Conservation (phyloP, 352 stramenopile species). For the Phytophthora pistaciae region DNA sequence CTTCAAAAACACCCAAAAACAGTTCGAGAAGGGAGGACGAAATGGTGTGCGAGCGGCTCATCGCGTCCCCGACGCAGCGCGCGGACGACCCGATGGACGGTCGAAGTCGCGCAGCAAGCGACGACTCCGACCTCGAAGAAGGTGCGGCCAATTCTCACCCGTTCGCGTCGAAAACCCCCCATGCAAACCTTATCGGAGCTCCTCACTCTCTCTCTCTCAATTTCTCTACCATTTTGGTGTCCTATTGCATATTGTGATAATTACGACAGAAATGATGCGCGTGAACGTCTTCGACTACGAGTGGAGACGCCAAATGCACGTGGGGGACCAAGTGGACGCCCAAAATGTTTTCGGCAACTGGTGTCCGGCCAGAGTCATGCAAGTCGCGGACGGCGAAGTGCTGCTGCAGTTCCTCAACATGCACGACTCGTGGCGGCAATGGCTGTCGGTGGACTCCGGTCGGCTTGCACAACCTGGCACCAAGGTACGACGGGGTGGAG, state of each 20-base stretch:
- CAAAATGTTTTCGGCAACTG: conserved; percentile 89
- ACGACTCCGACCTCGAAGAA: conserved; percentile 86
- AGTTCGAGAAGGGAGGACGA: conserved; percentile 2
- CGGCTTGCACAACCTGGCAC: conserved; percentile 64
- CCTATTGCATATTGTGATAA: conserved; percentile 5
- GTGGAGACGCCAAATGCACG: conserved; percentile 78
- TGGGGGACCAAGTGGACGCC: conserved; percentile 70
- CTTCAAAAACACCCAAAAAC: conserved; percentile 1
- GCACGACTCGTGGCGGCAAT: conserved; percentile 79
- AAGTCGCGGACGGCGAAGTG: conserved; percentile 71
- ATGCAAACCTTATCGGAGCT: conserved; percentile 8
- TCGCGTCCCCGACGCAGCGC: conserved; percentile 11
- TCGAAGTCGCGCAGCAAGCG: conserved; percentile 38
- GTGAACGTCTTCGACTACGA: conserved; percentile 73
- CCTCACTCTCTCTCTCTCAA: background rate
- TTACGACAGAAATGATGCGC: conserved; percentile 79
- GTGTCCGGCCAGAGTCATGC: conserved; percentile 70
- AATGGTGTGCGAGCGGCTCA: conserved; percentile 70
- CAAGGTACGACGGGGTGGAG: conserved; percentile 44
- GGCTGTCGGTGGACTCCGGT: conserved; percentile 71
- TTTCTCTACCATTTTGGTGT: conserved; percentile 11
- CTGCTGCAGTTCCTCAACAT: conserved; percentile 85
- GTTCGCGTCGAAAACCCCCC: background rate
- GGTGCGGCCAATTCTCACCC: conserved; percentile 32
- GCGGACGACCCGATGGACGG: conserved; percentile 38